These are phyloP conservation scores for Seiridium cupressi DNA, from an alignment of 2,329 filamentous ascomycete genomes.

Conservation along the genomic window DNA sequence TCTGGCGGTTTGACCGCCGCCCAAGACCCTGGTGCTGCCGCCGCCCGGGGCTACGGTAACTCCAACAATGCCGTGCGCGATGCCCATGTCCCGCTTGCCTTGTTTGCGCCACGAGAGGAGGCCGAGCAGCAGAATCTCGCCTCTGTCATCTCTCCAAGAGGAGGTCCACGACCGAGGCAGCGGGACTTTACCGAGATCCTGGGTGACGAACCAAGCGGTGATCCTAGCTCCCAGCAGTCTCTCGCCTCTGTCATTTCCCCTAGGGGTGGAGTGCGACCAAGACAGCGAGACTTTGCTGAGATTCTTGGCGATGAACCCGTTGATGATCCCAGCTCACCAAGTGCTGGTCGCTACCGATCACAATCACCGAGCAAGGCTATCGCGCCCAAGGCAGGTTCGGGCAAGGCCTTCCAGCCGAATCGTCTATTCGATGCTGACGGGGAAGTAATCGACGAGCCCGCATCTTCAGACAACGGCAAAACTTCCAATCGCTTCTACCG, in stretches of 20 bases:
- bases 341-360: slow-evolving; percentile 42
- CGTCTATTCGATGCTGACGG: slow-evolving; percentile 64
- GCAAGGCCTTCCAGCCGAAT: slow-evolving; percentile 49
- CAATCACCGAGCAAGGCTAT: slow-evolving; percentile 26
- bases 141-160: slow-evolving; percentile 60
- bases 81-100: slow-evolving; percentile 68
- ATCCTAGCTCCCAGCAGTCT: slow-evolving; percentile 40
- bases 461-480: slow-evolving; percentile 39
- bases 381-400: slow-evolving; percentile 27
- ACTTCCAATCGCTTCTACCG: slow-evolving; percentile 48
- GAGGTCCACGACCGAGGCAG: slow-evolving; percentile 58
- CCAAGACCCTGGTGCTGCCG: slow-evolving; percentile 33
- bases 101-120: slow-evolving; percentile 71
- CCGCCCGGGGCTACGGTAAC: slow-evolving; percentile 46
- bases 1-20: slow-evolving; percentile 34
- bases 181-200: slow-evolving; percentile 74
- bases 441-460: slow-evolving; percentile 35
- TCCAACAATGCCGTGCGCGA: slow-evolving; percentile 57
- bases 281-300: slow-evolving; percentile 70
- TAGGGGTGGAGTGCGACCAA: slow-evolving; percentile 58
- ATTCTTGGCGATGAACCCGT: slow-evolving; percentile 57
- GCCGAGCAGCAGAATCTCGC: slow-evolving; percentile 46
- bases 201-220: slow-evolving; percentile 45
- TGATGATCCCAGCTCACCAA: slow-evolving; percentile 33
- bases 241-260: slow-evolving; percentile 54